Base-by-base conservation (phyloP, 345 rosid species). In the Clausena lansium region DNA sequence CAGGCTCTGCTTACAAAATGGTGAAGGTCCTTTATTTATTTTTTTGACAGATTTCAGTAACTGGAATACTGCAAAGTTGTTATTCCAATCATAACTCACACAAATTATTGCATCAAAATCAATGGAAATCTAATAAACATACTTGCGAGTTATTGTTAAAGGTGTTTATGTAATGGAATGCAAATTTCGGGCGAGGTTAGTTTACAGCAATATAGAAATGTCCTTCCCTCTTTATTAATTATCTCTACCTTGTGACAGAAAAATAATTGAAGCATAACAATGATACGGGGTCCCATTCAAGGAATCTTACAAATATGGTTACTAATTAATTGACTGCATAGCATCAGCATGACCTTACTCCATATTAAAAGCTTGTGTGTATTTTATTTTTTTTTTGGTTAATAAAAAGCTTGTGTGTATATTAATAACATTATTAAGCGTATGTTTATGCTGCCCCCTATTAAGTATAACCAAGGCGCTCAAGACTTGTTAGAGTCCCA, bases 221-320 rank as follows among this genome's bases (percentile, higher is more conserved):
- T 24, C 20, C 17, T 36, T 38, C 36, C 30, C 17, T 59, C 14
- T 38, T 27, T 41, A 57, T 7, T 36, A 59, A 28, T 3, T 24
- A 2, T 2, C 1, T 28, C 30, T 61, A n/a, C 33, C 22, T 75
- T 63, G 47, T 45, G 70, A 63, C 45, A 75, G 66, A 15, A 45
- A 75, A 75, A 63, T 62, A 47, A 63, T 75, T 32, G 60, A 45
- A 61, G 58, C 38, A 30, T 32, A 59, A 19, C 35, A 45, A 41
- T 36, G 0, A 50, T 30, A 30, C 39, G 13, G 39, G 78, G 78
- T 33, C 78, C 78, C 71, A 19, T 35, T 11, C 22, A 62, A 30
- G 70, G 77, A 75, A 75, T 75, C 77, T 62, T 75, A 47, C 57
- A 41, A 41, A 41, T 47, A 4, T 30, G 38, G 67, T 28, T 59